phyloP scores from a whole-genome alignment of 768 basidiomycete species.

The Dioszegia crocea region DNA sequence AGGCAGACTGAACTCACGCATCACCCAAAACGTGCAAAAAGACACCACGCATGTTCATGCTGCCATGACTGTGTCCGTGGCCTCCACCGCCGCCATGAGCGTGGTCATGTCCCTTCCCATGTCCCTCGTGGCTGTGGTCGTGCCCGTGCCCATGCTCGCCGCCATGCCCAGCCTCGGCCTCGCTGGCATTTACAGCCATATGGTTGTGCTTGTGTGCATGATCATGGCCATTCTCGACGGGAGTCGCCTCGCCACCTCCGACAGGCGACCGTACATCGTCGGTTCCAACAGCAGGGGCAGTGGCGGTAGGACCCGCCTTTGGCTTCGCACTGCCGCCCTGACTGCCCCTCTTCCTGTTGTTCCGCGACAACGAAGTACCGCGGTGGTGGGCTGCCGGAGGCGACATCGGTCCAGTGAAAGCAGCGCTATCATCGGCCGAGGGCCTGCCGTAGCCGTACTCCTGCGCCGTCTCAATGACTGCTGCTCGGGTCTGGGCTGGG shows the following conservation, averaged over 20 bases:
- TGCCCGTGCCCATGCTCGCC: conserved; percentile 28
- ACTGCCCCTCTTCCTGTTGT: conserved; percentile 6
- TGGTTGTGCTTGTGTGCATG: conserved; percentile 24
- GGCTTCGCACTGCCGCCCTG: neutral
- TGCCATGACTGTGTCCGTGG: conserved; percentile 54
- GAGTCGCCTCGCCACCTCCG: conserved; percentile 3
- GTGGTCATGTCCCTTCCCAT: conserved; percentile 24
- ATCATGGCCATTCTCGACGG: conserved; percentile 20
- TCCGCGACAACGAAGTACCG: neutral
- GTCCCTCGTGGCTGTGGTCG: conserved; percentile 31
- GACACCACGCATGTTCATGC: conserved; percentile 98
- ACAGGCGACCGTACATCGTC: conserved; percentile 27
- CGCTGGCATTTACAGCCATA: conserved; percentile 22
- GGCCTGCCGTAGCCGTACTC: conserved; percentile 57
- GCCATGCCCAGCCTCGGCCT: conserved; percentile 33
- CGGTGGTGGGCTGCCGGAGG: conserved; percentile 24
- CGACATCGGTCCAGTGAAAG: conserved; percentile 21
- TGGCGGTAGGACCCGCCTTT: conserved; percentile 6
- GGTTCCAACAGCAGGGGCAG: conserved; percentile 19
- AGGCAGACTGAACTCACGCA: conserved; percentile 54
- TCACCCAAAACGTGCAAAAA: conserved; percentile 93
- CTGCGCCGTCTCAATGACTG: conserved; percentile 68
- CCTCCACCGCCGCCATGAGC: conserved; percentile 30
- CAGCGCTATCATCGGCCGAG: conserved; percentile 6
- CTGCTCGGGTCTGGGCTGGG: conserved; percentile 54